Conservation (phyloP, 805 yeast species). For the Cyberlindnera americana region DNA sequence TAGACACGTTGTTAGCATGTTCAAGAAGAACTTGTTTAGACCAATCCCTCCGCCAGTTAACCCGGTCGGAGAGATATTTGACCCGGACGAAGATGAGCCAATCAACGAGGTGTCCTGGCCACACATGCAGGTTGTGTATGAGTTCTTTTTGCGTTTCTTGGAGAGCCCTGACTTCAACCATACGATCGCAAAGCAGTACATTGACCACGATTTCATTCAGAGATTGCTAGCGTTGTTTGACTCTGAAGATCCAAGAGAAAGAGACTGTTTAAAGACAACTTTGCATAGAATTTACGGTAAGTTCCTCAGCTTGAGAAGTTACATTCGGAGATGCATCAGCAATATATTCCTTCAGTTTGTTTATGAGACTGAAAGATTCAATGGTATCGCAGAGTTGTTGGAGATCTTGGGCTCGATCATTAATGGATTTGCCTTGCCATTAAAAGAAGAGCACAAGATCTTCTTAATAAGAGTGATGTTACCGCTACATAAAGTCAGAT, state of each 20-base stretch:
- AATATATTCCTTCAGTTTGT: conserved; percentile 90
- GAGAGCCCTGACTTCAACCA: conserved; percentile 95
- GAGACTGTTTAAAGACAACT: conserved; percentile 93
- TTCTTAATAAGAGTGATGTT: conserved; percentile 81
- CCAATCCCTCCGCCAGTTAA: conserved; percentile 98
- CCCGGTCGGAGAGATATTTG: conserved; percentile 93
- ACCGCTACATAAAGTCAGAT: conserved; percentile 89
- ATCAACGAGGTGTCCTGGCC: conserved; percentile 97
- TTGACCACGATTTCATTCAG: conserved; percentile 86
- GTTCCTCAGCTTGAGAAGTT: conserved; percentile 82
- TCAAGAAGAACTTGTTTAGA: conserved; percentile 81
- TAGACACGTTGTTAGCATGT: conserved; percentile 83
- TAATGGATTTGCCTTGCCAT: conserved; percentile 95
- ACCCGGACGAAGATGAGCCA: conserved; percentile 99
- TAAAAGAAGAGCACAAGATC: conserved; percentile 94
- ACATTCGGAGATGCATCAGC: conserved; percentile 85
- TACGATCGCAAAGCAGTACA: conserved; percentile 86
- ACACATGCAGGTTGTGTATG: conserved; percentile 96
- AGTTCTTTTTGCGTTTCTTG: conserved; percentile 85
- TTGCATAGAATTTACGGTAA: conserved; percentile 95
- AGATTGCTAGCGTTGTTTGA: conserved; percentile 85
- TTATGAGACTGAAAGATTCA: conserved; percentile 93
- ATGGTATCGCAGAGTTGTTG: conserved; percentile 90
- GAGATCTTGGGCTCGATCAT: conserved; percentile 95
- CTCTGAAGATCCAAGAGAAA: conserved; percentile 93